These are phyloP conservation scores for Cercospora citrullina DNA, from an alignment of 2,329 filamentous ascomycete species.

Conservation along the genomic window DNA sequence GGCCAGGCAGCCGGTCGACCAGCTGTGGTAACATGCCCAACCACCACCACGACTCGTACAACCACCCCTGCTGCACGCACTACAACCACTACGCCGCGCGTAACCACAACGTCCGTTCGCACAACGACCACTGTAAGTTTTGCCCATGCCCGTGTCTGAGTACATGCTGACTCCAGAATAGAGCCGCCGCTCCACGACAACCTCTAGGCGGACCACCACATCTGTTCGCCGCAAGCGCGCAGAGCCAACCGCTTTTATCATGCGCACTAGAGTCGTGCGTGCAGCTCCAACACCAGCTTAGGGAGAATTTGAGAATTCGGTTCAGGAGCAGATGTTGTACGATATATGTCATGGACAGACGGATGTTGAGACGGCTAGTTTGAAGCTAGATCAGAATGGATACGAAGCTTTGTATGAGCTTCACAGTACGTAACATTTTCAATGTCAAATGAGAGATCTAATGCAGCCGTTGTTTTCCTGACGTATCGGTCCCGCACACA, in stretches of 20 bases:
- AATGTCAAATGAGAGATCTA: background rate
- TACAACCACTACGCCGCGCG: background rate
- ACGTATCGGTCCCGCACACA: background rate
- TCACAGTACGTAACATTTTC: background rate
- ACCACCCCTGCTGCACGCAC: background rate
- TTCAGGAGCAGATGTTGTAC: background rate
- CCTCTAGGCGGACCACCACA: constrained; percentile 18
- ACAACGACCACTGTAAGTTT: background rate
- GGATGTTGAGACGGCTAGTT: background rate
- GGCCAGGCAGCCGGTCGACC: constrained; percentile 4
- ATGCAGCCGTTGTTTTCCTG: background rate
- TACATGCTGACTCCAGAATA: background rate
- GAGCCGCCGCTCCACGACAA: background rate
- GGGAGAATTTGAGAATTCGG: background rate
- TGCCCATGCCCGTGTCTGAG: background rate
- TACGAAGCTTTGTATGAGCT: background rate
- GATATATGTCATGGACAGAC: background rate
- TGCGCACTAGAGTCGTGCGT: background rate
- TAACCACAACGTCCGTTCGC: background rate
- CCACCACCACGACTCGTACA: constrained; percentile 3
- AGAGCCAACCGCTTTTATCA: constrained; percentile 6
- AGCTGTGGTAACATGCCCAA: constrained; percentile 2
- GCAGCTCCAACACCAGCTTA: constrained; percentile 3
- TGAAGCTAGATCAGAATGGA: background rate
- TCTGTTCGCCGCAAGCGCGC: constrained; percentile 7